A percentile compares a stretch with the other conserved stretches of the same genome.
Conservation (phyloP, 2,329 filamentous ascomycete genomes). For the Aureobasidium sp. region DNA sequence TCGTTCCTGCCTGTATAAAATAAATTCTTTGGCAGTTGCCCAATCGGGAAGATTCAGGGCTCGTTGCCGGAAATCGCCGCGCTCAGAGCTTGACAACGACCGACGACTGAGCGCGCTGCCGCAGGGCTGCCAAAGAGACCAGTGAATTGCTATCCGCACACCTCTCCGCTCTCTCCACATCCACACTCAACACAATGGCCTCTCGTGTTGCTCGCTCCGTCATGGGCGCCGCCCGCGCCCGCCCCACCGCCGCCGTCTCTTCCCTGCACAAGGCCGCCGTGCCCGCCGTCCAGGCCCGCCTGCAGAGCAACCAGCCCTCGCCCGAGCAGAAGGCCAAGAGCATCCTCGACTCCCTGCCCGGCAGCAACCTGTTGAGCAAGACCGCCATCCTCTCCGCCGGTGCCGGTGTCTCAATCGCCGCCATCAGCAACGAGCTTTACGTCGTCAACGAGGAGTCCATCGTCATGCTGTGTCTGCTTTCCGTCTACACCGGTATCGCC, state of each 20-base stretch:
- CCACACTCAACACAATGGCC: conserved; percentile 74
- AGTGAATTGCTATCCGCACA: background rate
- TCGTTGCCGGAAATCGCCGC: background rate
- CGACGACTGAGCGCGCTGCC: background rate
- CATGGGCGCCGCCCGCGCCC: conserved; percentile 84
- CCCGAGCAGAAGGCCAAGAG: conserved; percentile 97
- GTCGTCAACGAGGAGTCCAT: conserved; percentile 99
- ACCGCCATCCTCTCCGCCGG: conserved; percentile 91
- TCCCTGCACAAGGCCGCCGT: conserved; percentile 55
- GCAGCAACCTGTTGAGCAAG: conserved; percentile 89
- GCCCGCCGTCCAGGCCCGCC: conserved; percentile 62
- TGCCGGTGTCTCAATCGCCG: conserved; percentile 83
- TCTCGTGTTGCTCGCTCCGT: conserved; percentile 94
- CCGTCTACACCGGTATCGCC: conserved; percentile 84
- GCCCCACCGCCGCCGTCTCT: conserved; percentile 59
- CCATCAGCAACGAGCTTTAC: conserved; percentile 99
- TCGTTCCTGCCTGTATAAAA: background rate
- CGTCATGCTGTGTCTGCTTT: conserved; percentile 83
- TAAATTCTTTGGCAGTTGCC: conserved; percentile 9
- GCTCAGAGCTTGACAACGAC: conserved; percentile 4
- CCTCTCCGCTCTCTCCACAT: conserved; percentile 22
- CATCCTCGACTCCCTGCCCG: conserved; percentile 85
- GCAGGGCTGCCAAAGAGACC: background rate
- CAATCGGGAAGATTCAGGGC: conserved; percentile 4
- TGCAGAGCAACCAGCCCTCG: conserved; percentile 61